Conservation (phyloP, 148 eudicot species). For the Nepenthes mirabilis region DNA sequence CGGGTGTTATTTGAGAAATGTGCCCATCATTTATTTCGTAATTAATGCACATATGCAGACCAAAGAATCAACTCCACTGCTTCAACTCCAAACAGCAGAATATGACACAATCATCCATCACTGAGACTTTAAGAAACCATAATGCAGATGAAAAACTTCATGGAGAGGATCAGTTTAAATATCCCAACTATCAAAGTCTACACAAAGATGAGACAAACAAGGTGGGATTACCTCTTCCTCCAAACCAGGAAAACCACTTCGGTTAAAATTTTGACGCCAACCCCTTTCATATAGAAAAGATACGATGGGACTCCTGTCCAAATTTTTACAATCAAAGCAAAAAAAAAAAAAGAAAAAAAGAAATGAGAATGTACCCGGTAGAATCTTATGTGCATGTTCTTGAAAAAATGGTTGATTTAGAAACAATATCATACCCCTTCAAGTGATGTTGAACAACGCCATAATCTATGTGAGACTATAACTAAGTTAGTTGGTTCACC, state of each 20-base stretch:
- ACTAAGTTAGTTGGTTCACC: too few species aligned
- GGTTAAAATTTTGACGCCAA: conserved; percentile 91
- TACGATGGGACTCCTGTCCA: conserved; percentile 78
- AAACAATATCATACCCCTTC: not conserved
- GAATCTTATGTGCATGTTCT: not conserved
- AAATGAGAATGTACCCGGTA: not conserved
- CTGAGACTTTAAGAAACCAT: not conserved
- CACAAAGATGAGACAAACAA: conserved; percentile 1
- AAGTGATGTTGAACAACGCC: too few species aligned
- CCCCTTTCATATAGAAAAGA: conserved; percentile 95
- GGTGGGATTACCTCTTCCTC: conserved; percentile 76
- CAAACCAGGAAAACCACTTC: conserved; percentile 86
- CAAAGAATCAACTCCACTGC: not conserved
- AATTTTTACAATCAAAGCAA: conserved; percentile 4
- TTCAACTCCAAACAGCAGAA: not conserved
- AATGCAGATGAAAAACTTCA: too few species aligned
- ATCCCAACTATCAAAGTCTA: not conserved
- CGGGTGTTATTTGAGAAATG: not conserved
- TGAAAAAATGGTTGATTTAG: not conserved
- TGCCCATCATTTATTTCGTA: too few species aligned
- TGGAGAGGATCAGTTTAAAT: too few species aligned
- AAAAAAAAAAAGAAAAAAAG: not conserved
- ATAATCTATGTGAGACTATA: too few species aligned
- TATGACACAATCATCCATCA: not conserved
- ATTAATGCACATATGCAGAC: too few species aligned